Conservation (phyloP, 257 asterid genomes). For the Petunia axillaris region DNA sequence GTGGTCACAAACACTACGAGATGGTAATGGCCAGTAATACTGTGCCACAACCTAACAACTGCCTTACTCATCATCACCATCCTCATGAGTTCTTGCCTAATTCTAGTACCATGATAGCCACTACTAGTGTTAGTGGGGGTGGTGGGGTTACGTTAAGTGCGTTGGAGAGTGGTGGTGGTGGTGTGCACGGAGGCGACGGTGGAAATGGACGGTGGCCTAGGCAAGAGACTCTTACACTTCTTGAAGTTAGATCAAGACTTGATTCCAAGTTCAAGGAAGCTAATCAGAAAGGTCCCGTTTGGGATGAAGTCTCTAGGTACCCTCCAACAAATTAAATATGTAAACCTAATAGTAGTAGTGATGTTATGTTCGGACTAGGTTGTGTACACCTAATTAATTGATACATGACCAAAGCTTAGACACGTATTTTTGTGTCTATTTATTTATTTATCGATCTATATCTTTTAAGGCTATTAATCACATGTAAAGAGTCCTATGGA, state of each 20-base stretch:
- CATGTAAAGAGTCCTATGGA: too few species aligned
- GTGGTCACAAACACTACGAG: slow-evolving; percentile 53
- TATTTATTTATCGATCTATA: too few species aligned
- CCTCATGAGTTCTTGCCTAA: slow-evolving; percentile 54
- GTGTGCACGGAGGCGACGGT: slow-evolving; percentile 38
- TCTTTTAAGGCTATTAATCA: too few species aligned
- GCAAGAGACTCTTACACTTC: slow-evolving; percentile 96
- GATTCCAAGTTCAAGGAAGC: slow-evolving; percentile 94
- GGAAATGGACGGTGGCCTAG: slow-evolving; percentile 96
- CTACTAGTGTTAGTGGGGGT: slow-evolving; percentile 28
- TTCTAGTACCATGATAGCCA: slow-evolving; percentile 25
- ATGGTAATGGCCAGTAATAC: slow-evolving; percentile 42
- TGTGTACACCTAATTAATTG: too few species aligned
- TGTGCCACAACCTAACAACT: slow-evolving; percentile 15
- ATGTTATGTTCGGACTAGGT: too few species aligned
- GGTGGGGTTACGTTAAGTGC: slow-evolving; percentile 39
- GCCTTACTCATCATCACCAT: slow-evolving; percentile 28
- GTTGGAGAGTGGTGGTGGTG: slow-evolving; percentile 44
- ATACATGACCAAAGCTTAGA: too few species aligned
- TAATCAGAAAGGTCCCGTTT: slow-evolving; percentile 90
- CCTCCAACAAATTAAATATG: slow-evolving; percentile 23
- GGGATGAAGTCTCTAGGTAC: slow-evolving; percentile 98
- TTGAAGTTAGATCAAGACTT: slow-evolving; percentile 92
- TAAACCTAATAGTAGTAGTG: neutral
- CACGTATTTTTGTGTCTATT: too few species aligned